Percentiles rank a stretch among this genome's conserved stretches.
Conservation (phyloP, 331 rosid genomes). For the Stylosanthes scabra region DNA sequence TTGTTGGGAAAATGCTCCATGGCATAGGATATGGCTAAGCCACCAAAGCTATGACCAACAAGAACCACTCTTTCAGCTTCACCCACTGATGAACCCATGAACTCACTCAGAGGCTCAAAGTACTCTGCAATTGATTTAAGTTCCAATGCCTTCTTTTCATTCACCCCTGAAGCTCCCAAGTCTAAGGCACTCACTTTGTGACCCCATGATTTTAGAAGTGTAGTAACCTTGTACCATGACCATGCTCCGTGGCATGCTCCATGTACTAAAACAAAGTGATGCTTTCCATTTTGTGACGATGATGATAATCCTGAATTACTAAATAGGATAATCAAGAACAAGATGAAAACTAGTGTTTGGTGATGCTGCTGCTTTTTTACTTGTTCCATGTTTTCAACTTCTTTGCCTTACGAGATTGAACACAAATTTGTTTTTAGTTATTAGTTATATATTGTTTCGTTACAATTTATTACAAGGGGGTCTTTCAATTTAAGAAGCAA, state of each 20-base stretch:
- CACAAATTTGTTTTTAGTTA: too few relatives aligned
- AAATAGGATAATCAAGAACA: background rate
- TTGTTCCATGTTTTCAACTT: conserved; percentile 9
- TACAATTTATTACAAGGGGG: too few relatives aligned
- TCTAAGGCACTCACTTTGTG: conserved; percentile 51
- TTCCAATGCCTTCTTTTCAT: conserved; percentile 24
- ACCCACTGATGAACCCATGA: conserved; percentile 33
- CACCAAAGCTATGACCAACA: conserved; percentile 58
- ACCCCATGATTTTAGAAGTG: conserved; percentile 36
- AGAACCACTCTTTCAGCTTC: conserved; percentile 42
- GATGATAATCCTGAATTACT: background rate
- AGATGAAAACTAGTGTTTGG: background rate
- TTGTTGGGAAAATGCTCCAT: conserved; percentile 47
- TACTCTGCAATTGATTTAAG: conserved; percentile 40
- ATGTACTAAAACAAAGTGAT: conserved; percentile 52
- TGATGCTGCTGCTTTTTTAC: conserved; percentile 15
- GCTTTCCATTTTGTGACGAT: background rate
- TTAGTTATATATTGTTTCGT: too few relatives aligned
- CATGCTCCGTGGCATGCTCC: conserved; percentile 63
- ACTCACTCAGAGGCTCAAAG: conserved; percentile 47
- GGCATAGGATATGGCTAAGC: conserved; percentile 50
- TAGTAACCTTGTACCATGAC: conserved; percentile 55
- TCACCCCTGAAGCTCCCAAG: conserved; percentile 48
- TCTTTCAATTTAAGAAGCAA: too few relatives aligned
- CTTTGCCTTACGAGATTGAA: too few relatives aligned